Conservation (phyloP, 352 stramenopile species). For the Phytophthora agathidicida region DNA sequence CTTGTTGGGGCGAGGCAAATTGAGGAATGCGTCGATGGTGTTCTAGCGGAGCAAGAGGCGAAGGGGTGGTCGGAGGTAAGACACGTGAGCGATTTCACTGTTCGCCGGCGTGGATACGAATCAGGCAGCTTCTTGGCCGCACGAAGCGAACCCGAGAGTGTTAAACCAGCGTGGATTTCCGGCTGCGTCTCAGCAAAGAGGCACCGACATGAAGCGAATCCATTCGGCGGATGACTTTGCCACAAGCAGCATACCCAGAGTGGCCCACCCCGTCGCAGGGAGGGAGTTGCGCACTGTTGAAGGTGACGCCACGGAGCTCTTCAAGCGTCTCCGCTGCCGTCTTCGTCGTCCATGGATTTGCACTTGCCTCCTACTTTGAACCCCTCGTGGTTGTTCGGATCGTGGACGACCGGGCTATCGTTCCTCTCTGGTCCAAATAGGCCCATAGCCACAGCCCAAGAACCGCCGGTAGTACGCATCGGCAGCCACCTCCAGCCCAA, state of each 20-base stretch:
- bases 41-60: too few relatives aligned
- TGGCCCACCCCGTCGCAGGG: too few relatives aligned
- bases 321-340: conserved; percentile 8
- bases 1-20: conserved; percentile 18
- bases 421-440: conserved; percentile 3
- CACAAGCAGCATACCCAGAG: conserved; percentile 20
- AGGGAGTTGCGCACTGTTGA: conserved; percentile 6
- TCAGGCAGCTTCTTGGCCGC: conserved; percentile 3
- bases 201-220: not conserved
- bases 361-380: conserved; percentile 14
- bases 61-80: not conserved
- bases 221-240: too few relatives aligned
- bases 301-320: conserved; percentile 9
- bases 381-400: conserved; percentile 12
- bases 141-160: not conserved
- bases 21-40: conserved; percentile 17
- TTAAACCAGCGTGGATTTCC: conserved; percentile 9
- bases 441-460: conserved; percentile 11
- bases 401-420: conserved; percentile 10
- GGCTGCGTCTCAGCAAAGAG: conserved; percentile 4
- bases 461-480: conserved; percentile 29
- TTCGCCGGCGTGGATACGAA: conserved; percentile 12
- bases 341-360: conserved; percentile 8
- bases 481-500: conserved; percentile 15
- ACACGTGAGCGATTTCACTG: conserved; percentile 1